Conservation (phyloP, 345 rosid genomes). For the Leavenworthia alabamica region DNA sequence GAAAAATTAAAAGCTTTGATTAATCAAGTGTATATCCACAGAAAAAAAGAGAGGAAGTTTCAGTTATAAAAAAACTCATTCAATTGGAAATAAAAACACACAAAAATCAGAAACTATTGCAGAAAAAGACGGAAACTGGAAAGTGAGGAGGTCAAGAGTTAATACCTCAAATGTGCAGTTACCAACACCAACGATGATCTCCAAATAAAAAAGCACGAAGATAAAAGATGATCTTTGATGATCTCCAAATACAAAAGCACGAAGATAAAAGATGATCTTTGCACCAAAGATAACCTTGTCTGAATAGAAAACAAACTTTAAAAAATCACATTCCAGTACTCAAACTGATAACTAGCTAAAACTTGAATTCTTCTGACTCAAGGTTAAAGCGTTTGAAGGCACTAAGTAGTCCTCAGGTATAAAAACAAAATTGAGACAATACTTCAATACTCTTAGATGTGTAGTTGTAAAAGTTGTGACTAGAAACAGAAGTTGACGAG, state of each 20-base stretch:
- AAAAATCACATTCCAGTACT: not conserved
- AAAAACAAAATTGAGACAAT: not conserved
- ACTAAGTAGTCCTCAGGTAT: no score
- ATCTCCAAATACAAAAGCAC: no score
- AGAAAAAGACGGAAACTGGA: not conserved
- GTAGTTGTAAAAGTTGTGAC: not conserved
- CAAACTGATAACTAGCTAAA: no score
- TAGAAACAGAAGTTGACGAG: conserved; percentile 5
- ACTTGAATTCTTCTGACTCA: not conserved
- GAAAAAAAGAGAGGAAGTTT: no score
- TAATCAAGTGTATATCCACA: conserved; percentile 1
- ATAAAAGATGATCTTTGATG: no score
- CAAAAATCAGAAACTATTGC: conserved; percentile 2
- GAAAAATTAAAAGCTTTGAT: not conserved
- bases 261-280: no score
- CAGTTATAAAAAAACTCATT: no score
- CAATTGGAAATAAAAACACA: conserved; percentile 16
- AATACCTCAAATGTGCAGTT: conserved; percentile 33
- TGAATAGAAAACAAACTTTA: conserved; percentile 30
- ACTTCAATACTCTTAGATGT: not conserved
- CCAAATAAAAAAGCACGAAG: conserved; percentile 28
- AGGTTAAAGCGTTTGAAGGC: not conserved
- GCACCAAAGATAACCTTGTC: no score
- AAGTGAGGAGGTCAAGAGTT: conserved; percentile 15
- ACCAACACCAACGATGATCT: conserved; percentile 34